A percentile compares a stretch with the other conserved stretches of the same genome.
Evolutionary conservation across 257 asterid genomes (phyloP).

Genomic region (Fraxinus excelsior): DNA sequence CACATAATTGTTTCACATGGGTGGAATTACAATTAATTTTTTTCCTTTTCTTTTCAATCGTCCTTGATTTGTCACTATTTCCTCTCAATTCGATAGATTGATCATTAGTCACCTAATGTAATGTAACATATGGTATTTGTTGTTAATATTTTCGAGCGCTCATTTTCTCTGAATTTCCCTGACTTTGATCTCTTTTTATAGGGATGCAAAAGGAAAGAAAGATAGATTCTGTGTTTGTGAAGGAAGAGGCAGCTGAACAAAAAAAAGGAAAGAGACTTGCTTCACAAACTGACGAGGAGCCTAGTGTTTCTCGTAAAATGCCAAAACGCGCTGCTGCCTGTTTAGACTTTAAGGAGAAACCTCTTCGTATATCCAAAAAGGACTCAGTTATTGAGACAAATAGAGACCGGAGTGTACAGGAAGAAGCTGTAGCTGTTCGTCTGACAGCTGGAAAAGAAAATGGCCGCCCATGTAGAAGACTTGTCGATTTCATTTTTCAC

Average conservation of each 20-base stretch:
- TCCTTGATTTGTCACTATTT: neutral
- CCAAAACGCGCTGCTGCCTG: constrained; percentile 94
- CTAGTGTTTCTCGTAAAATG: constrained; percentile 53
- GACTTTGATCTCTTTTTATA: constrained; percentile 25
- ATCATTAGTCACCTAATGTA: neutral
- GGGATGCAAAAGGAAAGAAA: constrained; percentile 39
- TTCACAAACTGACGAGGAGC: constrained; percentile 39
- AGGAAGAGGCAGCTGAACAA: constrained; percentile 39
- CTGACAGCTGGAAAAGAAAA: constrained; percentile 65
- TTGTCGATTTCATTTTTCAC: constrained; percentile 70
- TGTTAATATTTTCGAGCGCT: neutral
- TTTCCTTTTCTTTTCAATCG: neutral
- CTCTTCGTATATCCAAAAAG: constrained; percentile 40
- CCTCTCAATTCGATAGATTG: neutral
- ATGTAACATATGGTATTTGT: neutral
- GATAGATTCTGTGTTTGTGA: constrained; percentile 36
- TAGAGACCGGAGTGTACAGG: constrained; percentile 50
- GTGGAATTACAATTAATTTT: neutral
- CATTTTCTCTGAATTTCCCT: neutral
- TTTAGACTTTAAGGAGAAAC: constrained; percentile 70
- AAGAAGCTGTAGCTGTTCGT: constrained; percentile 75
- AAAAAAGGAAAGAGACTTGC: constrained; percentile 52
- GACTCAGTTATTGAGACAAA: constrained; percentile 62
- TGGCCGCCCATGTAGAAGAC: constrained; percentile 78
- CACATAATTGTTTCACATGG: neutral